Evolutionary conservation across 495 filamentous ascomycete species (phyloP), one percentile per base, ranked within the genome.

Genomic region (Penicillium tannophilum): DNA sequence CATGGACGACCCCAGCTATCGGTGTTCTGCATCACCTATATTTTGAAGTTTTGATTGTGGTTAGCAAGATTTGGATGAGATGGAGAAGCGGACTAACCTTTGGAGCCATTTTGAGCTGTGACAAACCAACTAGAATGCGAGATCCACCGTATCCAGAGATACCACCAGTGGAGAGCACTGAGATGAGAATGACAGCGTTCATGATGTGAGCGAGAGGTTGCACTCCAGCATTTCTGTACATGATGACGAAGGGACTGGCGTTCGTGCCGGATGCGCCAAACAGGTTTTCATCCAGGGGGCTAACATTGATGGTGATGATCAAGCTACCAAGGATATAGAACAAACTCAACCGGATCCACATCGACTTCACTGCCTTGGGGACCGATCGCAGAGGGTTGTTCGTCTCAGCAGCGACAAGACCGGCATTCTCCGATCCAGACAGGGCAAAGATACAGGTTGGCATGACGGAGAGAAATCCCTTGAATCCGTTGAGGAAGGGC

Each of bases 371-470:
- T 4, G 86, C 86, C 0, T 78, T 71, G 4, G 86, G 86, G 0
- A 89, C 82, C 6, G 85, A 82, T 28, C 74, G 74, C 20, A 82
- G 64, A 0, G 86, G 86, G 65, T 89, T 87, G 55, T 74, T 75
- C 8, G 85, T 84, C 66, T 89, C 86, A 36, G 83, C 84, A 4
- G 86, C 85, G 9, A 86, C 84, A 0, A 89, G 77, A 23, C 84
- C 79, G 41, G 71, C 66, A 33, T 79, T 72, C 59, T 82, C 79
- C 3, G 85, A 88, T 35, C 88, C 88, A 23, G 76, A 78, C 66
- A 89, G 89, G 36, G 88, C 75, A 63, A 90, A 90, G 58, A 86
- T 82, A 31, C 87, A 86, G 14, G 83, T 82, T 44, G 87, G 84
- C 71, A 89, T 87, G 49, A 88, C 86, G 8, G 78, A 71, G 60